Evolutionary conservation across 495 filamentous ascomycete species (phyloP), one percentile per base, ranked within the genome.

Genomic region (Zalerion maritima): DNA sequence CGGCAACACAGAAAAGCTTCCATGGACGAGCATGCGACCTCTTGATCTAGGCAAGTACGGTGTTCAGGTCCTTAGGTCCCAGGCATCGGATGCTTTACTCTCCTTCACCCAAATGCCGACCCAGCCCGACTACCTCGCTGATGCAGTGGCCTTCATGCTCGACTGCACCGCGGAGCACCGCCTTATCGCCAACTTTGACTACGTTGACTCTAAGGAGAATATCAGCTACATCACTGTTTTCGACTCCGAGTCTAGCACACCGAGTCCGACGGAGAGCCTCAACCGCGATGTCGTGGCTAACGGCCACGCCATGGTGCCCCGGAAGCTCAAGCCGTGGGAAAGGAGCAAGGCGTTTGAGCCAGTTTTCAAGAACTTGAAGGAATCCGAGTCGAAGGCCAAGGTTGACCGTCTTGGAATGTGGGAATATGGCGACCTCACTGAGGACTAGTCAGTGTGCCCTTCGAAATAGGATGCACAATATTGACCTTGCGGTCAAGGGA

Each of bases 361-460:
- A 16, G 70, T 81, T 11, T 54, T 96, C 38, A 70, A 65, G 52
- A 60, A 44, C 25, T 62, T 94, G 33, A 71, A 59, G 36, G 63
- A 67, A 43, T 68, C 69, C 33, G 74, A 93, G 58, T 56, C 65
- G 10, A 63, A 73, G 54, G 89, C 91, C 3, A 89, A 82, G 64
- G 51, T 63, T 6, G 71, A 71, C 36, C 69, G 80, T 33, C 62
- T 71, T 31, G 91, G 91, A 5, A 87, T 94, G 64, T 96, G 85
- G 85, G 86, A 96, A 63, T 96, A 96, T 58, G 91, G 91, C 34
- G 91, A 96, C 55, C 59, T 91, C 50, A 85, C 78, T 10, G 83
- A 87, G 58, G 85, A 93, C 53, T 82, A 74, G 36, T 18, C 5
- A 5, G 12, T 3, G 16, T 14, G 4, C 24, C n/a, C n/a, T n/a